Percentiles rank a stretch among this genome's conserved stretches.
Evolutionary conservation across 2,329 filamentous ascomycete species (phyloP).

Genomic region (Fusarium humuli): DNA sequence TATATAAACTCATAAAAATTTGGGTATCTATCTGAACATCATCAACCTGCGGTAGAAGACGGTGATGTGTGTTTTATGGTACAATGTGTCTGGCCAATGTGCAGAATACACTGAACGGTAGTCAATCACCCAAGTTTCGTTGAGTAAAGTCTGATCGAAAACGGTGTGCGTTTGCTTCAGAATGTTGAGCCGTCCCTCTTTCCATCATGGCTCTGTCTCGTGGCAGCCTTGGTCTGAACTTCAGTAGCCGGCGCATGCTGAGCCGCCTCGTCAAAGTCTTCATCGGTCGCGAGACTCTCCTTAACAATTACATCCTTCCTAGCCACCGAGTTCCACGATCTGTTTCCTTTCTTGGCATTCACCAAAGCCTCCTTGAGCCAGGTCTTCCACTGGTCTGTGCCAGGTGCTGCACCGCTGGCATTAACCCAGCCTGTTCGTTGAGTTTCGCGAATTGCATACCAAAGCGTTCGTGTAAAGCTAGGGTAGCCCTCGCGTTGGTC

Average conservation of each 20-base stretch:
- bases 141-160: background rate
- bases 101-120: background rate
- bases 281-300: constrained; percentile 35
- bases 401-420: constrained; percentile 63
- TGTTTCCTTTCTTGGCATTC: constrained; percentile 50
- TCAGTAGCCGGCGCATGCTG: constrained; percentile 49
- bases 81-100: background rate
- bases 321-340: constrained; percentile 60
- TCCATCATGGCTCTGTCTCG: constrained; percentile 33
- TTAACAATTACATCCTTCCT: constrained; percentile 63
- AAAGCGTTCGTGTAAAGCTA: constrained; percentile 67
- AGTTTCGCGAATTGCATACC: constrained; percentile 69
- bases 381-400: constrained; percentile 62
- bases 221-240: constrained; percentile 31
- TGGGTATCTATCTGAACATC: background rate
- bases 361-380: constrained; percentile 65
- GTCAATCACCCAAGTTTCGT: background rate
- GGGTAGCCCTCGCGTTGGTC: constrained; percentile 56
- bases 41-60: background rate
- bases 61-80: background rate
- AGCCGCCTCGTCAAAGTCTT: constrained; percentile 44
- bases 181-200: constrained; percentile 44
- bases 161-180: constrained; percentile 9
- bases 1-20: background rate
- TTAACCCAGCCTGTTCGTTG: constrained; percentile 64